A percentile compares a stretch with the other conserved stretches of the same genome.
Evolutionary conservation across 2,329 filamentous ascomycete genomes (phyloP).

Genomic region (Fusarium anguioides): DNA sequence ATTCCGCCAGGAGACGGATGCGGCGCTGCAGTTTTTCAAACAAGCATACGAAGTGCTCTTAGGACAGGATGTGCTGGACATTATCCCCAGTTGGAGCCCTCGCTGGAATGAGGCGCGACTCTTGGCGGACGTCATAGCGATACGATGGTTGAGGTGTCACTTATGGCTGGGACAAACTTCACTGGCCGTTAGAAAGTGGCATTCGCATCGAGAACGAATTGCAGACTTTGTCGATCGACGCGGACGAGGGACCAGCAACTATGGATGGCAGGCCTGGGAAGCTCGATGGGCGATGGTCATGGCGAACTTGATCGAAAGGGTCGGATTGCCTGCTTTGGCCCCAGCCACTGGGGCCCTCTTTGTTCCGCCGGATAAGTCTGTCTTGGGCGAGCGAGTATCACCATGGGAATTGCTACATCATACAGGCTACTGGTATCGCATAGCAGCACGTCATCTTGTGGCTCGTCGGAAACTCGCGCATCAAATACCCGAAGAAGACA

Average conservation of each 20-base stretch:
- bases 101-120: slow-evolving; percentile 95
- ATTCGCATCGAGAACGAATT: slow-evolving; percentile 78
- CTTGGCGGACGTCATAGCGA: slow-evolving; percentile 81
- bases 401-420: slow-evolving; percentile 75
- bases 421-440: slow-evolving; percentile 73
- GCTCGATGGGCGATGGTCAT: slow-evolving; percentile 75
- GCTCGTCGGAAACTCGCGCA: slow-evolving; percentile 65
- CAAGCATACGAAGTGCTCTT: slow-evolving; percentile 87
- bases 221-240: slow-evolving; percentile 82
- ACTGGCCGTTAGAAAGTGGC: slow-evolving; percentile 83
- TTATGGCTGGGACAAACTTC: slow-evolving; percentile 85
- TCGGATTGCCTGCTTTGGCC: slow-evolving; percentile 62
- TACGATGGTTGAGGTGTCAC: slow-evolving; percentile 84
- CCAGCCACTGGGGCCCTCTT: slow-evolving; percentile 59
- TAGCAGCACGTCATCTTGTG: slow-evolving; percentile 67
- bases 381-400: slow-evolving; percentile 67
- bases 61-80: slow-evolving; percentile 84
- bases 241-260: slow-evolving; percentile 87
- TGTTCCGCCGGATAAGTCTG: slow-evolving; percentile 67
- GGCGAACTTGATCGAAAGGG: slow-evolving; percentile 68
- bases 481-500: slow-evolving; percentile 68
- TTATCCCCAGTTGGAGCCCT: slow-evolving; percentile 88
- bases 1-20: slow-evolving; percentile 92
- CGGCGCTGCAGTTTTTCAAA: slow-evolving; percentile 85
- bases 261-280: slow-evolving; percentile 96